Evolutionary conservation across 139 green algal species (phyloP), one percentile per base, ranked within the genome.

Genomic region (Pedinophyceae sp.): DNA sequence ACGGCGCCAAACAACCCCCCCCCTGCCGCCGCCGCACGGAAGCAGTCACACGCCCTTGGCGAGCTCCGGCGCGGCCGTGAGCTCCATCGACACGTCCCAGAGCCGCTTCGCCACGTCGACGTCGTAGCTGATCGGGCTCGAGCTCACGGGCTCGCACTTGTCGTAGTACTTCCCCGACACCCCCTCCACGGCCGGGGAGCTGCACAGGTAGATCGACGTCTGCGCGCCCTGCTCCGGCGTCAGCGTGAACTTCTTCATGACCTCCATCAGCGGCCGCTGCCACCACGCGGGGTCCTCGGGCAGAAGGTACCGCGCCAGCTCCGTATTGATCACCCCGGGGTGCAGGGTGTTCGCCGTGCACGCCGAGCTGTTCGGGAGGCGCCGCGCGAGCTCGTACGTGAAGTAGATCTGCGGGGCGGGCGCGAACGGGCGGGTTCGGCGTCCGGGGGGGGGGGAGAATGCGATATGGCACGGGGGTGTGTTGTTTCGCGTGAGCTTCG

Each of bases 281-380:
- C 66, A 64, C 65, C 61, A 85, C 30, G 15, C 55, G 17, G 48
- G 3, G 6, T 51, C 5, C 47, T 69, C 72, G 0, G 49, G 25
- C 13, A 55, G 2, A 48, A 74, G 48, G 38, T 58, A 66, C 38
- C 80, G 61, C 2, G 48, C 46, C 16, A 94, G 72, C 62, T 93
- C 81, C 1, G 86, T 93, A n/a, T 65, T 54, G 4, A 93, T 83
- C 1, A 87, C 72, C 0, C 86, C 86, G 1, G 86, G 86, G 65
- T 90, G 80, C 34, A 93, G 62, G 19, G 62, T 50, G 66, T 94
- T 92, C 20, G 58, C 73, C 29, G 34, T 43, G 10, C 7, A 43
- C 10, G 10, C 10, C 34, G 34, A 7, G 10, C 10, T 43, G 34
- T 43, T 43, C 13, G 34, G 34, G 23, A 64, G 52, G 4, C 61